Conservation (phyloP, 345 rosid species). For the Reutealis trisperma region DNA sequence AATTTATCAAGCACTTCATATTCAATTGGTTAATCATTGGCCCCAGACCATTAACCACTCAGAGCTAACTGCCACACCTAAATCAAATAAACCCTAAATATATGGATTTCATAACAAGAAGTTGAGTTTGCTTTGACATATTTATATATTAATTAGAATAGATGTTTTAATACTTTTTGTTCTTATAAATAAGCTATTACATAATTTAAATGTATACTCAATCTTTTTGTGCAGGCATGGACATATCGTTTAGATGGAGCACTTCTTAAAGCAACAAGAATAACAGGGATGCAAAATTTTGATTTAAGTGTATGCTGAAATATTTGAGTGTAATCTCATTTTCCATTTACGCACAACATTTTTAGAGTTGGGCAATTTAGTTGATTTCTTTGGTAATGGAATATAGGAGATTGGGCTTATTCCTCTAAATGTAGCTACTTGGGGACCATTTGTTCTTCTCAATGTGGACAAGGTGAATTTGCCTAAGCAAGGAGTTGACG, state of each 20-base stretch:
- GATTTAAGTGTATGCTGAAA: slow-evolving; percentile 48
- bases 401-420: slow-evolving; percentile 78
- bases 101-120: too few species aligned
- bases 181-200: not conserved
- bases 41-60: too few species aligned
- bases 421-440: slow-evolving; percentile 62
- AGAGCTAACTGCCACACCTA: too few species aligned
- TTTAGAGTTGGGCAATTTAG: slow-evolving; percentile 17
- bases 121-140: too few species aligned
- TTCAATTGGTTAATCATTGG: too few species aligned
- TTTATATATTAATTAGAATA: too few species aligned
- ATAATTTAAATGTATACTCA: not conserved
- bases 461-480: slow-evolving; percentile 43
- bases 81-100: too few species aligned
- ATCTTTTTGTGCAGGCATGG: slow-evolving; percentile 64
- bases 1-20: too few species aligned
- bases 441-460: slow-evolving; percentile 94
- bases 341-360: slow-evolving; percentile 2
- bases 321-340: slow-evolving; percentile 11
- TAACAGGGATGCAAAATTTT: slow-evolving; percentile 62
- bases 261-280: slow-evolving; percentile 80
- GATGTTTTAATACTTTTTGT: too few species aligned
- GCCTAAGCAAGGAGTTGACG: slow-evolving; percentile 28
- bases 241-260: slow-evolving; percentile 76
- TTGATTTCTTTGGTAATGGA: slow-evolving; percentile 27